Conservation (phyloP, 352 stramenopile species). For the Pythium periplocum region DNA sequence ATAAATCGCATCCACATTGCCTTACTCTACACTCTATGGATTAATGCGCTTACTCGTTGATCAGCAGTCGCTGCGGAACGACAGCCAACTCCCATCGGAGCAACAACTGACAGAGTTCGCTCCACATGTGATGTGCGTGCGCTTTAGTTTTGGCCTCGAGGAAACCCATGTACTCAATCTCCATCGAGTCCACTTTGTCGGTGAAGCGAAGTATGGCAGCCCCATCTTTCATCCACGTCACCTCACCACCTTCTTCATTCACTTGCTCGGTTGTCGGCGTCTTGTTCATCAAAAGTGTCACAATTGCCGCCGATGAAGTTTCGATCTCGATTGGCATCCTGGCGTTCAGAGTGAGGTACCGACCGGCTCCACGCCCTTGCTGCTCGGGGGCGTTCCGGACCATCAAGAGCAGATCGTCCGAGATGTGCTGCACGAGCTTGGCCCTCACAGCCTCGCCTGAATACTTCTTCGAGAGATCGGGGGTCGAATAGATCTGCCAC, state of each 20-base stretch:
- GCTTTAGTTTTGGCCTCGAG: conserved; percentile 5
- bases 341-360: conserved; percentile 18
- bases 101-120: conserved; percentile 18
- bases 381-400: conserved; percentile 20
- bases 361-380: neutral
- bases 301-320: conserved; percentile 6
- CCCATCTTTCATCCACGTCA: conserved; percentile 17
- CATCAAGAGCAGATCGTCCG: conserved; percentile 18
- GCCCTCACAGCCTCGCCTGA: conserved; percentile 10
- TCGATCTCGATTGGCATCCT: conserved; percentile 3
- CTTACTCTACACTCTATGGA: no score
- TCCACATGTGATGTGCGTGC: conserved; percentile 21
- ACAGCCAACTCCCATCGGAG: conserved; percentile 17
- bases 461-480: conserved; percentile 10
- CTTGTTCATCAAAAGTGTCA: conserved; percentile 18
- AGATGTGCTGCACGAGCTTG: conserved; percentile 16
- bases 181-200: conserved; percentile 11
- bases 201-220: conserved; percentile 15
- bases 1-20: no score
- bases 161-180: conserved; percentile 25
- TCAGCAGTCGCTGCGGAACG: conserved; percentile 8
- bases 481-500: conserved; percentile 16
- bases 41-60: no score
- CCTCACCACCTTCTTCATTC: conserved; percentile 6
- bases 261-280: neutral